A percentile compares a stretch with the other conserved stretches of the same genome.
Evolutionary conservation across 768 basidiomycete species (phyloP).

Genomic region (Cantharellus anzutake): DNA sequence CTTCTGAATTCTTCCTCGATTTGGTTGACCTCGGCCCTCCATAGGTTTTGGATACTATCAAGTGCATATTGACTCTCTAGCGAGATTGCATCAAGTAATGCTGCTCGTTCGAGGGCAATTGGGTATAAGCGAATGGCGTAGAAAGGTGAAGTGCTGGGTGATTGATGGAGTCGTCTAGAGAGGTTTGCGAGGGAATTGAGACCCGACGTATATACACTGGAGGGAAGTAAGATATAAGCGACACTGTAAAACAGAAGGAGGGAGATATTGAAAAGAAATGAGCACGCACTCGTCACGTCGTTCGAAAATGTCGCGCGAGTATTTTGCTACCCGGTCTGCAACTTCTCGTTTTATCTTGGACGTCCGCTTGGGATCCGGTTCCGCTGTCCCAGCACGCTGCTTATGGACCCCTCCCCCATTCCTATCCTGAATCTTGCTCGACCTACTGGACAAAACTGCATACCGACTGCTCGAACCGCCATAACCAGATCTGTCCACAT

Average conservation of each 20-base stretch:
- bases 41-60: conserved; percentile 47
- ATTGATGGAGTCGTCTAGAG: not conserved
- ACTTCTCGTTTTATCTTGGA: not conserved
- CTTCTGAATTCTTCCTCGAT: conserved; percentile 72
- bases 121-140: conserved; percentile 61
- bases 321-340: not conserved
- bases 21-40: conserved; percentile 55
- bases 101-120: conserved; percentile 55
- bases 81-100: conserved; percentile 43
- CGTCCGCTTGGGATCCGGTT: too few species aligned
- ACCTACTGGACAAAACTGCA: too few species aligned
- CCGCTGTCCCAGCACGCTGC: too few species aligned
- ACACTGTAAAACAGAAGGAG: not conserved
- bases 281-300: not conserved
- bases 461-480: too few species aligned
- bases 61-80: conserved; percentile 50
- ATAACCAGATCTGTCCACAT: too few species aligned
- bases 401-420: too few species aligned
- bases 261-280: not conserved
- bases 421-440: too few species aligned
- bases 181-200: not conserved
- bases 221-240: not conserved
- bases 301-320: not conserved
- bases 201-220: not conserved
- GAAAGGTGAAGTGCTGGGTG: conserved; percentile 39